Percentiles rank a stretch among this genome's conserved stretches.
phyloP scores from a whole-genome alignment of 345 rosid genomes.

The Eucalyptus marginata region DNA sequence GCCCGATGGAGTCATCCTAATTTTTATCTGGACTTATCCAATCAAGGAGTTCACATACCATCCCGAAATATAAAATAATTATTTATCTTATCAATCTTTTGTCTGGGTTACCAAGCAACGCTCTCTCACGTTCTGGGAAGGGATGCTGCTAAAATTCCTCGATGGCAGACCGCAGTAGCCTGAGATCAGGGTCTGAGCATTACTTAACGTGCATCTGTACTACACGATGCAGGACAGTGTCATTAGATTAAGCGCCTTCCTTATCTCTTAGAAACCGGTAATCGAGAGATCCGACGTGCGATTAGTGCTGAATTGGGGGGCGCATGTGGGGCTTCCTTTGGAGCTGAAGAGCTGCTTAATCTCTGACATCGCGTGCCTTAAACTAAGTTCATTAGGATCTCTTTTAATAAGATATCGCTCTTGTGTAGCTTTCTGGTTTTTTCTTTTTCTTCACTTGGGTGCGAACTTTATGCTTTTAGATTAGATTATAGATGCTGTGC shows the following conservation, averaged over 20 bases:
- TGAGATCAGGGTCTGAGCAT: background rate
- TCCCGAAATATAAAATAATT: background rate
- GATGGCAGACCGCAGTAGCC: background rate
- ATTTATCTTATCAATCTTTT: background rate
- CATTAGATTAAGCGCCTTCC: background rate
- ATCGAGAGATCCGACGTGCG: background rate
- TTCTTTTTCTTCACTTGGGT: background rate
- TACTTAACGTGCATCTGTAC: background rate
- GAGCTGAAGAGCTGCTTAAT: background rate
- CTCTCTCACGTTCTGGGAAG: background rate
- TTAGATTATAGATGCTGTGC: background rate
- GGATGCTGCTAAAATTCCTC: background rate
- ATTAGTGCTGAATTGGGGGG: background rate
- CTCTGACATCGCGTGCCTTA: background rate
- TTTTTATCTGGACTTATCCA: background rate
- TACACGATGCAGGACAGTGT: background rate
- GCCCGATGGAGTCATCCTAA: background rate
- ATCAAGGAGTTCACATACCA: background rate
- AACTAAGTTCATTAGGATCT: background rate
- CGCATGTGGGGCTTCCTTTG: background rate
- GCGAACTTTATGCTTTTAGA: background rate
- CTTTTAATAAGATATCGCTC: background rate
- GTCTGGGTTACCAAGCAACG: background rate
- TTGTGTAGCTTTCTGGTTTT: background rate
- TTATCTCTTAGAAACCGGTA: background rate